Conservation (phyloP, 2,329 filamentous ascomycete species). For the Arthrinium phaeospermum region DNA sequence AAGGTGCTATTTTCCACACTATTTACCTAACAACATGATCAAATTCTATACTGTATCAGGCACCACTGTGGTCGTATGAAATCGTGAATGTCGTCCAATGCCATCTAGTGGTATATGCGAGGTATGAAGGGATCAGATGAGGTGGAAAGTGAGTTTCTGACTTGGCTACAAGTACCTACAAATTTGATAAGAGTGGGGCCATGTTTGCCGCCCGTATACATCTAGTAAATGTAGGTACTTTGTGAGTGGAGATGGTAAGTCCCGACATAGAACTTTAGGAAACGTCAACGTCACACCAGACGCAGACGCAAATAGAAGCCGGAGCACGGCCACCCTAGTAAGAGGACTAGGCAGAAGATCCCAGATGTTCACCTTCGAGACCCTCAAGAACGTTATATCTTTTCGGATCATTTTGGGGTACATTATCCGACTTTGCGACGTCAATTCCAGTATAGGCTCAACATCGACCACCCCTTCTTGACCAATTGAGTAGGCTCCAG, state of each 20-base stretch:
- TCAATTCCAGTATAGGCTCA: not conserved
- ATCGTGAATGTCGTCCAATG: not conserved
- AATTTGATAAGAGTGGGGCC: not conserved
- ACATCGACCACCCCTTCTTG: not conserved
- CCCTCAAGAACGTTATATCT: not conserved
- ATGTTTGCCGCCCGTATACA: not conserved
- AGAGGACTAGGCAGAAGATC: not conserved
- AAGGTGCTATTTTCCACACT: not conserved
- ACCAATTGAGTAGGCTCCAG: not conserved
- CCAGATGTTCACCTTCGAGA: not conserved
- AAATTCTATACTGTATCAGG: not conserved
- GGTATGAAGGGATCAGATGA: not conserved
- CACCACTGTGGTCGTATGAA: not conserved
- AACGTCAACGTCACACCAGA: not conserved
- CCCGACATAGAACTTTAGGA: not conserved
- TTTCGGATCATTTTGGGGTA: not conserved
- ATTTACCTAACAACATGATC: constrained; percentile 3
- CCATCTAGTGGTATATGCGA: not conserved
- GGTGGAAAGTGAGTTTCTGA: constrained; percentile 11
- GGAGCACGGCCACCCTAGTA: not conserved
- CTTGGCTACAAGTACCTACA: not conserved
- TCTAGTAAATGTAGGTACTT: not conserved
- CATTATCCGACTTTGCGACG: not conserved
- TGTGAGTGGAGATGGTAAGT: not conserved
- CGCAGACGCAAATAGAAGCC: not conserved